Base-by-base conservation (phyloP, 257 asterid genomes). In the Rehmannia glutinosa region DNA sequence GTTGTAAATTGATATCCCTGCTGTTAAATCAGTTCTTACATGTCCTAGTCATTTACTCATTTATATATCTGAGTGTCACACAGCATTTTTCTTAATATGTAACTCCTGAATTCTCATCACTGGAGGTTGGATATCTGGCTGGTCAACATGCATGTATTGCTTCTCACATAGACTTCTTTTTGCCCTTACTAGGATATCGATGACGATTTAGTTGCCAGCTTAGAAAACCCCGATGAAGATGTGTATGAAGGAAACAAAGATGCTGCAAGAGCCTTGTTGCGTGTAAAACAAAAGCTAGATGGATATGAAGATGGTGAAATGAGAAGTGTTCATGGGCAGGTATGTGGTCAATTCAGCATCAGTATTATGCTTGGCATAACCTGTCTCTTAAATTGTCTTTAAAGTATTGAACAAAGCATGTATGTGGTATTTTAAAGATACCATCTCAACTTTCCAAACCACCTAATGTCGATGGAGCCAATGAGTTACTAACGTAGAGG, bases 241-340 rank as follows among this genome's bases (percentile, higher is more conserved):
- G 92, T 71, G 64, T 83, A 82, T 69, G 95, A 86, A 79, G 99
- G 99, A 71, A 93, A 93, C 67, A 90, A 90, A 80, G 99, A 93
- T 81, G 97, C 97, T 45, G 95, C 97, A n/a, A 86, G 99, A 77
- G 96, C 99, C 70, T 78, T 93, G 79, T 72, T 93, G 82, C 97
- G 97, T 19, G 99, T 93, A 61, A 93, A 93, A 81, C 99, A 93
- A 80, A 93, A 93, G 89, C 87, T 93, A 71, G 98, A 93, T 82
- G 99, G 99, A 64, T 90, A 90, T 69, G 99, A 93, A 87, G 97
- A 88, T 59, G 96, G 99, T 54, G 99, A 93, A 85, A 83, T 93
- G 90, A 90, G 95, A 77, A 93, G 99, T 46, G 85, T 86, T 38
- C 89, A 81, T 70, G 97, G 99, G 19, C 97, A 93, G 97, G 98